Percentiles rank a stretch among this genome's conserved stretches.
Conservation (phyloP, 352 stramenopile species). For the Globisporangium parvum region DNA sequence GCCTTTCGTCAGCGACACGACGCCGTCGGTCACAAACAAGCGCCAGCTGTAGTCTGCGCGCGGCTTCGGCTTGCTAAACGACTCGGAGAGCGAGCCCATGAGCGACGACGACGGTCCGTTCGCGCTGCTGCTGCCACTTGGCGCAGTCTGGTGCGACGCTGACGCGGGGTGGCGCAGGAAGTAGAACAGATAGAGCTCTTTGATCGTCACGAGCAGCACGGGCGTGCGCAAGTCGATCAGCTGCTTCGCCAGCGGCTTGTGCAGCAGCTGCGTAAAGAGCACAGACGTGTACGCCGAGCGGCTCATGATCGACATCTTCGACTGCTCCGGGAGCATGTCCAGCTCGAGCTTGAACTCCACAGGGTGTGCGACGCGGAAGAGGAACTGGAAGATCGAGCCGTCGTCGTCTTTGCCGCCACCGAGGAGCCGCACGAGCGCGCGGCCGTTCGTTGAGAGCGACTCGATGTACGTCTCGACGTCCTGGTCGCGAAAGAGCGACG, state of each 20-base stretch:
- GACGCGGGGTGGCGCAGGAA: conserved; percentile 74
- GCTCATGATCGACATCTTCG: conserved; percentile 70
- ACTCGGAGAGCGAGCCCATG: conserved; percentile 41
- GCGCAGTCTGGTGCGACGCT: conserved; percentile 55
- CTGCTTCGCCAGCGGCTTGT: conserved; percentile 78
- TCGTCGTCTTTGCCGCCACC: conserved; percentile 56
- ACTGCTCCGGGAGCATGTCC: conserved; percentile 74
- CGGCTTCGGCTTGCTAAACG: conserved; percentile 41
- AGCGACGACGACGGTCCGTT: conserved; percentile 29
- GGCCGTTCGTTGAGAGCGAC: conserved; percentile 40
- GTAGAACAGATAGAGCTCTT: conserved; percentile 82
- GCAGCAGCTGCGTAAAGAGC: conserved; percentile 79
- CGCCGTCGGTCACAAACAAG: conserved; percentile 59
- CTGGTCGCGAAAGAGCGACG: conserved; percentile 31
- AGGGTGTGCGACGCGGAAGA: conserved; percentile 67
- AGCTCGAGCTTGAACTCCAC: conserved; percentile 81
- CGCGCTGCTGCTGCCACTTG: conserved; percentile 5
- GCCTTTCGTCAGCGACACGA: conserved; percentile 51
- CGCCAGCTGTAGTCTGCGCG: conserved; percentile 64
- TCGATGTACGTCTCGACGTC: conserved; percentile 53
- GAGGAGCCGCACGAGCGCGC: conserved; percentile 50
- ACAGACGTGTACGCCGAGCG: conserved; percentile 55
- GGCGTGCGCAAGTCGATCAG: conserved; percentile 65
- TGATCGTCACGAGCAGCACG: conserved; percentile 78
- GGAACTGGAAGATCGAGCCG: conserved; percentile 74